These are phyloP conservation scores for Aspergillus sp. DNA, from an alignment of 2,329 filamentous ascomycete genomes.

Conservation along the genomic window DNA sequence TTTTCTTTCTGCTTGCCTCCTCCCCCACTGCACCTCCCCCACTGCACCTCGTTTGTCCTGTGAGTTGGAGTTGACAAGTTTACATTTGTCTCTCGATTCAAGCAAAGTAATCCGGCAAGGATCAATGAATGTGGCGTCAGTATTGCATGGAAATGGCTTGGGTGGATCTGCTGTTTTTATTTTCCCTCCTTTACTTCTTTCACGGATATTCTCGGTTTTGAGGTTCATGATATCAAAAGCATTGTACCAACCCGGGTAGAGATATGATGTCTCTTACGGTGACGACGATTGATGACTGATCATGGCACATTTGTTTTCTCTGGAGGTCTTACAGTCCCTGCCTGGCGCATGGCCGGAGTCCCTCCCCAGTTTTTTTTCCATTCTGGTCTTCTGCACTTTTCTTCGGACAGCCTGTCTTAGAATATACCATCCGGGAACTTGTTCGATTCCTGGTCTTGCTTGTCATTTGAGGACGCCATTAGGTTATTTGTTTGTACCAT, in stretches of 20 bases:
- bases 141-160: conserved; percentile 20
- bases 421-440: conserved; percentile 32
- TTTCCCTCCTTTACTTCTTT: neutral
- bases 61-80: conserved; percentile 18
- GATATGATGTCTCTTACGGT: conserved; percentile 11
- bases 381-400: conserved; percentile 16
- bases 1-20: conserved; percentile 5
- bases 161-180: conserved; percentile 10
- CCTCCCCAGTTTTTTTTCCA: conserved; percentile 11
- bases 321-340: conserved; percentile 12
- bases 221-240: conserved; percentile 16
- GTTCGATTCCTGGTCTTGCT: conserved; percentile 23
- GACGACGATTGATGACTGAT: conserved; percentile 22
- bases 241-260: conserved; percentile 13
- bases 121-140: conserved; percentile 15
- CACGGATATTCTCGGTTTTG: conserved; percentile 9
- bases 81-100: conserved; percentile 9
- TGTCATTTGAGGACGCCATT: neutral
- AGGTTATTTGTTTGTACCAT: conserved; percentile 21
- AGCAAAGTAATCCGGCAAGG: neutral
- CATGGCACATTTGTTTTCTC: conserved; percentile 16
- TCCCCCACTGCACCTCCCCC: neutral
- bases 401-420: conserved; percentile 30
- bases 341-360: conserved; percentile 23
- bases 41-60: neutral